phyloP scores from a whole-genome alignment of 2,329 filamentous ascomycete species.

The Microdochium nivale region DNA sequence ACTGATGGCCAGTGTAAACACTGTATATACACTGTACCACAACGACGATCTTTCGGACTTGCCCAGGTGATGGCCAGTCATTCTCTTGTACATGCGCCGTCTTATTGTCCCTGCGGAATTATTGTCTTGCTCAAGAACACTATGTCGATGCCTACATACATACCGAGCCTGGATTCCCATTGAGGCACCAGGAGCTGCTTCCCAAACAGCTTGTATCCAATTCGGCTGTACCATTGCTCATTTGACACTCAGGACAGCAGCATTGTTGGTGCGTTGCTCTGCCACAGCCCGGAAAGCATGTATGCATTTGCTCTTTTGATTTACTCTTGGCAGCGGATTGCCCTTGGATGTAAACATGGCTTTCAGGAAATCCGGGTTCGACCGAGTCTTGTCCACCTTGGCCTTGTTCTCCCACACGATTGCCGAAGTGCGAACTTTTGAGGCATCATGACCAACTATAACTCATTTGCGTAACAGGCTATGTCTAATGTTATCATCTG shows the following conservation, averaged over 20 bases:
- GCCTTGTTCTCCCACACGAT: too few relatives aligned
- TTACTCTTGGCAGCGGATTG: constrained; percentile 15
- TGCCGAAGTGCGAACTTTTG: too few relatives aligned
- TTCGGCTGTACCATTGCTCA: constrained; percentile 17
- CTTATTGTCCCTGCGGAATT: too few relatives aligned
- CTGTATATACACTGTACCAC: too few relatives aligned
- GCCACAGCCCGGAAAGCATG: constrained; percentile 17
- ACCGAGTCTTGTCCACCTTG: constrained; percentile 18
- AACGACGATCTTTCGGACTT: too few relatives aligned
- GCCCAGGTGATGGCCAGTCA: too few relatives aligned
- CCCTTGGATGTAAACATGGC: constrained; percentile 17
- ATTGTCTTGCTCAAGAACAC: constrained; percentile 2
- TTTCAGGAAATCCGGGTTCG: constrained; percentile 11
- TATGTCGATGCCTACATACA: not conserved
- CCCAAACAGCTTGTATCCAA: constrained; percentile 15
- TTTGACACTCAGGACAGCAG: constrained; percentile 11
- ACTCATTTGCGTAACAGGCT: constrained; percentile 19
- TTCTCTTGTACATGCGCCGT: too few relatives aligned
- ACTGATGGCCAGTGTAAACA: too few relatives aligned
- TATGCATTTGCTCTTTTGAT: constrained; percentile 12
- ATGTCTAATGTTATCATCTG: constrained; percentile 19
- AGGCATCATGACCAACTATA: constrained; percentile 6
- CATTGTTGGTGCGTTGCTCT: constrained; percentile 13
- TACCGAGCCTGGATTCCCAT: constrained; percentile 5
- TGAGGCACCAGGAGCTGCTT: constrained; percentile 7